These are phyloP conservation scores for Fomitopsis betulina DNA, from an alignment of 1,284 basidiomycete genomes.

Conservation along the genomic window DNA sequence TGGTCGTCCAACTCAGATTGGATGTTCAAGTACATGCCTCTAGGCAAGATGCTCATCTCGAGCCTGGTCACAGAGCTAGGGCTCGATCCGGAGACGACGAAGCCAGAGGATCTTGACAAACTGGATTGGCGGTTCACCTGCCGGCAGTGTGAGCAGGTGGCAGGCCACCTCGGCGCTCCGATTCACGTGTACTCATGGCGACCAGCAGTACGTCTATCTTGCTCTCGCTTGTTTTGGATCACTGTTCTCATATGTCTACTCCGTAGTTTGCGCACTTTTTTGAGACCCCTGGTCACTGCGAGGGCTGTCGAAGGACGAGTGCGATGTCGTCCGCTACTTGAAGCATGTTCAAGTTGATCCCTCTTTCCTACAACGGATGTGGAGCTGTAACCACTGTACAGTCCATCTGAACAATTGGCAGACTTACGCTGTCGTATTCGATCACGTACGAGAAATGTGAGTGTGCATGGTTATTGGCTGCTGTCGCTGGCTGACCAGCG, in stretches of 20 bases:
- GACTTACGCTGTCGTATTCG: background rate
- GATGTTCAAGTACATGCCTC: background rate
- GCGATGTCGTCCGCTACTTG: background rate
- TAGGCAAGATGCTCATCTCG: background rate
- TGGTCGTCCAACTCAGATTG: background rate
- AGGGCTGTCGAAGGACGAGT: background rate
- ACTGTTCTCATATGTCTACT: too few relatives aligned
- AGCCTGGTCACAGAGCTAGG: background rate
- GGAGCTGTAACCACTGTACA: background rate
- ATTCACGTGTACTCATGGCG: background rate
- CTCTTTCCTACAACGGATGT: background rate
- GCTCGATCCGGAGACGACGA: background rate
- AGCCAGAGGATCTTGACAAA: background rate
- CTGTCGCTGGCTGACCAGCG: background rate
- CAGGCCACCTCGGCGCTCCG: background rate
- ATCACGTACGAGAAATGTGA: background rate
- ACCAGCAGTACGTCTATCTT: background rate
- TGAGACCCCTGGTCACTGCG: background rate
- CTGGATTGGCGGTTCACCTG: background rate
- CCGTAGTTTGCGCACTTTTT: background rate
- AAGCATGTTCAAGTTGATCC: background rate
- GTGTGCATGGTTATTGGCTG: too few relatives aligned
- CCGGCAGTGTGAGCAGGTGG: background rate
- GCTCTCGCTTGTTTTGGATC: background rate
- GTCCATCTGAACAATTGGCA: background rate